A percentile compares a stretch with the other conserved stretches of the same genome.
These are phyloP conservation scores for Elsinoe australis DNA, from an alignment of 2,329 filamentous ascomycete genomes.

Conservation along the genomic window DNA sequence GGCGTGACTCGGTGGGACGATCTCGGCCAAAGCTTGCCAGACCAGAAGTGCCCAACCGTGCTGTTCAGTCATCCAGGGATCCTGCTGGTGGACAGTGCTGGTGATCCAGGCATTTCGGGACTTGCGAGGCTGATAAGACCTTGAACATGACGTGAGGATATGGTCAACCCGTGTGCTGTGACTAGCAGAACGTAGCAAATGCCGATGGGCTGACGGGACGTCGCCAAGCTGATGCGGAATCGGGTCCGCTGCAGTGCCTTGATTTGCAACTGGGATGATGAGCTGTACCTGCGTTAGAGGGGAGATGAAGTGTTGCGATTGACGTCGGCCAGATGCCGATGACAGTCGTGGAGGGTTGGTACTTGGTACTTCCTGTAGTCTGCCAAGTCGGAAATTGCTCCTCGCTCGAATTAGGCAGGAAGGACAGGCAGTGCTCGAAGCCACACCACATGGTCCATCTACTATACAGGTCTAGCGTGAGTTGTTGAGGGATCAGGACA, in stretches of 20 bases:
- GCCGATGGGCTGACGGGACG: too few species aligned
- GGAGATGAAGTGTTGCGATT: slow-evolving; percentile 11
- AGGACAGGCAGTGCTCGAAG: background rate
- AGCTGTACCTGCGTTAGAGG: slow-evolving; percentile 14
- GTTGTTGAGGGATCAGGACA: too few species aligned
- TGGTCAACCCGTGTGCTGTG: too few species aligned
- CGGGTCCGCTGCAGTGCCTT: slow-evolving; percentile 4
- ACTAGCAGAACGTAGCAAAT: too few species aligned
- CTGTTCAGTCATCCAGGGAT: background rate
- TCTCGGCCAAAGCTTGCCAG: slow-evolving; percentile 9
- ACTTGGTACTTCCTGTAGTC: too few species aligned
- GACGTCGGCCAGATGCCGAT: slow-evolving; percentile 9
- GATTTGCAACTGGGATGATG: slow-evolving; percentile 1
- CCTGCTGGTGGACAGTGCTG: slow-evolving; percentile 11
- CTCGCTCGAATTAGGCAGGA: slow-evolving; percentile 1
- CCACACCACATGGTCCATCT: slow-evolving; percentile 8
- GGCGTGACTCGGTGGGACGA: too few species aligned
- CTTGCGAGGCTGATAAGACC: slow-evolving; percentile 5
- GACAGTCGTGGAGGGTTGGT: slow-evolving; percentile 6
- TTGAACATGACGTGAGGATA: slow-evolving; percentile 7
- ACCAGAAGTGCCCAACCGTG: background rate
- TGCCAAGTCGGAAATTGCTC: background rate
- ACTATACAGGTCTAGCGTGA: background rate
- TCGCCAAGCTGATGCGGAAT: too few species aligned
- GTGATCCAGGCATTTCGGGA: slow-evolving; percentile 12